A percentile compares a stretch with the other conserved stretches of the same genome.
Evolutionary conservation across 2,329 filamentous ascomycete species (phyloP).

Genomic region (Diaporthe sp.): DNA sequence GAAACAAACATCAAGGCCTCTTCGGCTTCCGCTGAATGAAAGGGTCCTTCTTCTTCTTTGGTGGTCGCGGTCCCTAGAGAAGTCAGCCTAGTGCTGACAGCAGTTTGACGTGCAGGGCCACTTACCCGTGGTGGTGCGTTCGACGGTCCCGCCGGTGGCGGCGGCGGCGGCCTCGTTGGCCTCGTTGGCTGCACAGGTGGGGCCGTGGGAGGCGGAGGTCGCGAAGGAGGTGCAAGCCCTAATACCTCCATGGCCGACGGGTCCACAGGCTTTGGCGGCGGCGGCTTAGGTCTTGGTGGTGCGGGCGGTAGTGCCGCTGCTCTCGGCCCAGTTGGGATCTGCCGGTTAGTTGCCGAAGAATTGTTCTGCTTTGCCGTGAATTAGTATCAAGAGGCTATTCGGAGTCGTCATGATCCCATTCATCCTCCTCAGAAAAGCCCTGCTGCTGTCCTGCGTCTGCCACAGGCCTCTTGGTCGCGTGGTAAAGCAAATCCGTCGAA

Average conservation of each 20-base stretch:
- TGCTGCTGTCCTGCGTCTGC: background rate
- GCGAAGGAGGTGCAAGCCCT: constrained; percentile 61
- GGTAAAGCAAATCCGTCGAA: background rate
- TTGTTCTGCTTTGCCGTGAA: constrained; percentile 18
- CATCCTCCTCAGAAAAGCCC: background rate
- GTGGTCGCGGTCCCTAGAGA: constrained; percentile 16
- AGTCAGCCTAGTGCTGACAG: background rate
- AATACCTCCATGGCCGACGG: constrained; percentile 67
- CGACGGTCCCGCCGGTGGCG: constrained; percentile 21
- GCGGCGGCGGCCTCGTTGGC: constrained; percentile 27
- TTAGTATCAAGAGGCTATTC: constrained; percentile 17
- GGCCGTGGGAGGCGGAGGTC: constrained; percentile 51
- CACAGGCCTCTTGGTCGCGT: background rate
- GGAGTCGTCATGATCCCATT: constrained; percentile 14
- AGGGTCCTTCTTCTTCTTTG: constrained; percentile 54
- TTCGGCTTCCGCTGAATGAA: constrained; percentile 59
- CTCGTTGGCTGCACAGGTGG: constrained; percentile 24
- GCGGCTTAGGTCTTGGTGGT: constrained; percentile 38
- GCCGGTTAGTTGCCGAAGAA: background rate
- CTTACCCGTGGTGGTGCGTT: constrained; percentile 31
- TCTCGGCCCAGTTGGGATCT: constrained; percentile 37
- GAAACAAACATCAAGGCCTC: constrained; percentile 26
- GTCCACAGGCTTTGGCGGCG: constrained; percentile 52
- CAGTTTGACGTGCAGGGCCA: background rate
- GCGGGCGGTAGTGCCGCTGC: constrained; percentile 38